Conservation (phyloP, 345 rosid species). For the Heritiera fomes region DNA sequence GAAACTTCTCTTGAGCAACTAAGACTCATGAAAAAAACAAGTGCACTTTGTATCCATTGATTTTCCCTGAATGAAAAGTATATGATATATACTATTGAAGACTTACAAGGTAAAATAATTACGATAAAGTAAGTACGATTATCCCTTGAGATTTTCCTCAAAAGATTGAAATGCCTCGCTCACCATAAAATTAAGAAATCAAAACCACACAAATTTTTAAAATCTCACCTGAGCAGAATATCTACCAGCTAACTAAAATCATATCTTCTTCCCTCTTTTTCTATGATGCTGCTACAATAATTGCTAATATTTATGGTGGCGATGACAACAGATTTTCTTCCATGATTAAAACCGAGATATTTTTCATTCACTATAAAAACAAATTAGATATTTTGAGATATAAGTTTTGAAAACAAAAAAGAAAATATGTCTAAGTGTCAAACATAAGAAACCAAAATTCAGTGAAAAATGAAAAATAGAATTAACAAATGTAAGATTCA, state of each 20-base stretch:
- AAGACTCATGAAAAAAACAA: background rate
- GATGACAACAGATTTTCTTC: background rate
- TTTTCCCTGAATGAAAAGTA: background rate
- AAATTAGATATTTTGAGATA: too few species aligned
- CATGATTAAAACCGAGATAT: too few species aligned
- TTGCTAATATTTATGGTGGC: background rate
- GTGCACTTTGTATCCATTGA: background rate
- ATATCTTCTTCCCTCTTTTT: background rate
- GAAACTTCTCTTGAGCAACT: background rate
- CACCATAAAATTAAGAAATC: background rate
- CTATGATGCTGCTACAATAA: background rate
- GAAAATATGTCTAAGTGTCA: background rate
- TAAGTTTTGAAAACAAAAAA: too few species aligned
- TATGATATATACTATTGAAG: background rate
- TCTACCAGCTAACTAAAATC: background rate
- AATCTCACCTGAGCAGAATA: background rate
- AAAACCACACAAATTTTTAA: background rate
- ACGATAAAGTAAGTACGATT: background rate
- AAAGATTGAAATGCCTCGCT: background rate
- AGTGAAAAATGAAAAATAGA: background rate
- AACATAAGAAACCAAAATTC: background rate
- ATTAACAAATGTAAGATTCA: too few species aligned
- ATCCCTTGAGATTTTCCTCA: background rate
- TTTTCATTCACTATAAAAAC: too few species aligned
- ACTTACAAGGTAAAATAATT: background rate